A percentile compares a stretch with the other conserved stretches of the same genome.
Evolutionary conservation across 805 yeast species (phyloP).

Genomic region (Starmerella tilneyi): DNA sequence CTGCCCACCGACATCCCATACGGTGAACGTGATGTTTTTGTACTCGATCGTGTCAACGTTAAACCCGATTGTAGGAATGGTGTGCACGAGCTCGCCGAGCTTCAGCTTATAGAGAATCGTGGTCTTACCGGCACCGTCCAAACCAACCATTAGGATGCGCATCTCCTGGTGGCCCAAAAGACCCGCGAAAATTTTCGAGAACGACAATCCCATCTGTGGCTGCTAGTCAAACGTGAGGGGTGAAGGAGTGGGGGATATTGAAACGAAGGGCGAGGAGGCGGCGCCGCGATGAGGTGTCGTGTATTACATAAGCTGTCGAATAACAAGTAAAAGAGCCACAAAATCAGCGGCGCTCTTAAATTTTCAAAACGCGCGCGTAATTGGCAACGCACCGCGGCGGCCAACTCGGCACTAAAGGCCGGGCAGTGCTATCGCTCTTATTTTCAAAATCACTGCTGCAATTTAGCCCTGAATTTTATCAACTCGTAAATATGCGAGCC

Average conservation of each 20-base stretch:
- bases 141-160: conserved; percentile 97
- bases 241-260: conserved; percentile 13
- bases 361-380: background rate
- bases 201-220: conserved; percentile 72
- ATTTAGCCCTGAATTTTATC: no score
- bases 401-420: no score
- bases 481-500: no score
- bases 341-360: background rate
- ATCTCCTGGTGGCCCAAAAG: conserved; percentile 95
- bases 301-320: conserved; percentile 13
- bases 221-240: conserved; percentile 8
- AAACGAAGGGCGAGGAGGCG: conserved; percentile 17
- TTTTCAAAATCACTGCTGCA: no score
- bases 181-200: conserved; percentile 88
- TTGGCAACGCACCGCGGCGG: background rate
- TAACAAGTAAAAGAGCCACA: conserved; percentile 8
- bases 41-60: conserved; percentile 96
- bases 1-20: conserved; percentile 99
- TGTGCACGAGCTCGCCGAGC: conserved; percentile 91
- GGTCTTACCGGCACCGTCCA: conserved; percentile 98
- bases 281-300: conserved; percentile 21
- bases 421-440: no score
- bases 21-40: conserved; percentile 92
- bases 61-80: conserved; percentile 95
- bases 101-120: conserved; percentile 90